Evolutionary conservation across 2,329 filamentous ascomycete genomes (phyloP).

Genomic region (Nothophoma quercina): DNA sequence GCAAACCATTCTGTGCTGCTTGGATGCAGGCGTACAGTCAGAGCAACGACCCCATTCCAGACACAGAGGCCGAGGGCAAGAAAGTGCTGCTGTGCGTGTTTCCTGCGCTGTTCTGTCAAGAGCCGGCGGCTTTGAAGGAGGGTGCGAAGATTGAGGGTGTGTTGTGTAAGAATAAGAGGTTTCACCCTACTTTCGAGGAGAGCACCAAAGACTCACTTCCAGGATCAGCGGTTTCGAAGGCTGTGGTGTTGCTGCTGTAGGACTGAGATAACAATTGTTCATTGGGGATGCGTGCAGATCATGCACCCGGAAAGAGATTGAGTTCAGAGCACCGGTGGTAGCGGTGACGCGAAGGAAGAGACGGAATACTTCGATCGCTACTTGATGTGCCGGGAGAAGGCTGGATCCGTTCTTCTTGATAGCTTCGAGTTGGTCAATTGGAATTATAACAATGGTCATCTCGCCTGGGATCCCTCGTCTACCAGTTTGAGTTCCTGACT

Average conservation of each 20-base stretch:
- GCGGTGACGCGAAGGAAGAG: no score
- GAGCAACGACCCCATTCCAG: not conserved
- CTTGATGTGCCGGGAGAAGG: no score
- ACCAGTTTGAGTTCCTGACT: not conserved
- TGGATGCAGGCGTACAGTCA: conserved; percentile 21
- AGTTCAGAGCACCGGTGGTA: no score
- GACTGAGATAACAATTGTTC: not conserved
- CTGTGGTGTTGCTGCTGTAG: conserved; percentile 10
- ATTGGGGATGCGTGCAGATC: no score
- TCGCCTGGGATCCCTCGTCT: not conserved
- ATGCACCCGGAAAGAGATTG: no score
- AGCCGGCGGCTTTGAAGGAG: not conserved
- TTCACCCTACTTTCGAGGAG: conserved; percentile 15
- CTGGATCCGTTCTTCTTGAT: no score
- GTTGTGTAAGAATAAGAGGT: conserved; percentile 18
- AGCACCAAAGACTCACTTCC: not conserved
- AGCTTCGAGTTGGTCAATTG: no score
- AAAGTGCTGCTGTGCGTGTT: conserved; percentile 19
- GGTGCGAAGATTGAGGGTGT: conserved; percentile 1
- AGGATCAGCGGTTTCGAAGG: conserved; percentile 13
- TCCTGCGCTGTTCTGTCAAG: conserved; percentile 15
- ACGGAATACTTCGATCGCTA: no score
- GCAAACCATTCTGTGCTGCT: conserved; percentile 3
- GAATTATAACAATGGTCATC: no score
- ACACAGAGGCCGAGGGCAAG: not conserved